A percentile compares a stretch with the other conserved stretches of the same genome.
phyloP scores from a whole-genome alignment of 352 stramenopile species.

The Thraustochytrium sp. region DNA sequence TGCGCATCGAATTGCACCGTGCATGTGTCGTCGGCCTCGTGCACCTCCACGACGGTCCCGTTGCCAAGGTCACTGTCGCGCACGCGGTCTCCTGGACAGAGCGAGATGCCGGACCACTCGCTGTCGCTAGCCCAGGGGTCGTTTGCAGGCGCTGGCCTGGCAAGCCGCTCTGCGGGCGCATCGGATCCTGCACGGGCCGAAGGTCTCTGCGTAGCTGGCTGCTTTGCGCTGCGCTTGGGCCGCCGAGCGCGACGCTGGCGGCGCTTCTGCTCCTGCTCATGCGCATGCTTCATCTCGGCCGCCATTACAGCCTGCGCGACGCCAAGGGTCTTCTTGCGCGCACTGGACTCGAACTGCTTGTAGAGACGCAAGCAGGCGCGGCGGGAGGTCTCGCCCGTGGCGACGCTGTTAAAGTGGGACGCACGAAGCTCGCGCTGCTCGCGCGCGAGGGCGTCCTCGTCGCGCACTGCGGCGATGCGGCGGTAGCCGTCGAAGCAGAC shows the following conservation, averaged over 20 bases:
- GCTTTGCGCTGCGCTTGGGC: no score
- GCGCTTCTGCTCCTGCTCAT: neutral
- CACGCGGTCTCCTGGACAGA: neutral
- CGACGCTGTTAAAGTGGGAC: no score
- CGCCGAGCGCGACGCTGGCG: neutral
- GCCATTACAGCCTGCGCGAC: neutral
- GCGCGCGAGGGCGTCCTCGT: neutral
- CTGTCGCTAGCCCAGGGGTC: neutral
- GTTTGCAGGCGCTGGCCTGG: neutral
- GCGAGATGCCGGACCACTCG: constrained; percentile 4
- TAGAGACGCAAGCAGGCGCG: constrained; percentile 6
- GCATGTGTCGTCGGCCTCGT: neutral
- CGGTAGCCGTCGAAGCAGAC: neutral
- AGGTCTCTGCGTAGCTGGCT: neutral
- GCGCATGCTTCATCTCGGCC: neutral
- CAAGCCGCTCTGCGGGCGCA: neutral
- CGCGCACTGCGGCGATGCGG: neutral
- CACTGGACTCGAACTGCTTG: neutral
- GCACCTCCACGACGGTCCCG: neutral
- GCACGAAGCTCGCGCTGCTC: no score
- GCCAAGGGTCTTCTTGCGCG: neutral
- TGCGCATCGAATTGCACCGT: neutral
- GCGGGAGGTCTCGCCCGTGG: neutral
- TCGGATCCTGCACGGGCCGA: neutral
- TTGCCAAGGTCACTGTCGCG: neutral